Conservation (phyloP, 2,329 filamentous ascomycete genomes). For the Penicillium sp. region DNA sequence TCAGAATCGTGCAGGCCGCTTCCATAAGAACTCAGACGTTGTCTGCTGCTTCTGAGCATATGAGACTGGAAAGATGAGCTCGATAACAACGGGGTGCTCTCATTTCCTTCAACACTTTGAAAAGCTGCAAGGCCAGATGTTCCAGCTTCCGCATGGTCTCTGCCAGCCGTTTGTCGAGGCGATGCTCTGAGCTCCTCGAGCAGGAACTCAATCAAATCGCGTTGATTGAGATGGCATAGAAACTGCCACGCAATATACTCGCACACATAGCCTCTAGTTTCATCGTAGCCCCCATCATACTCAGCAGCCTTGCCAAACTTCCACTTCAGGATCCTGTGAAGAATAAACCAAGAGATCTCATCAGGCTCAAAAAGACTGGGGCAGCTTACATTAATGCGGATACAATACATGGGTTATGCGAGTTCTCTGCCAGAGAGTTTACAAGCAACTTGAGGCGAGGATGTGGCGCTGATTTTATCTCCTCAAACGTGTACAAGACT, state of each 20-base stretch:
- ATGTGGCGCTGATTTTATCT: conserved; percentile 46
- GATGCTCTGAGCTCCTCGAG: conserved; percentile 55
- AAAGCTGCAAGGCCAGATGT: conserved; percentile 21
- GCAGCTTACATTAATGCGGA: conserved; percentile 58
- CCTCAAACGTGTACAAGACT: conserved; percentile 50
- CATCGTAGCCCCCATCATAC: conserved; percentile 61
- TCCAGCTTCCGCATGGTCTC: conserved; percentile 30
- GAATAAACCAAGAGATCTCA: background rate
- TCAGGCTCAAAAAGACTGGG: background rate
- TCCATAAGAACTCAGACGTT: conserved; percentile 35
- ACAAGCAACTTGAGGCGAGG: conserved; percentile 46
- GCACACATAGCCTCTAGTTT: conserved; percentile 62
- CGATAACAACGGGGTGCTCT: conserved; percentile 38
- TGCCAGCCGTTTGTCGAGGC: conserved; percentile 23
- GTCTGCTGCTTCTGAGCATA: conserved; percentile 45
- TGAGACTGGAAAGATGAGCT: conserved; percentile 28
- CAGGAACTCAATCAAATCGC: conserved; percentile 62
- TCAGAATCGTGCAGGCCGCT: conserved; percentile 53
- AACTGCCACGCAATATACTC: conserved; percentile 69
- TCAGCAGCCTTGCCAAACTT: conserved; percentile 58
- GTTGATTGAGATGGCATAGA: conserved; percentile 59
- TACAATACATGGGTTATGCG: conserved; percentile 50
- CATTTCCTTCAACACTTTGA: conserved; percentile 24
- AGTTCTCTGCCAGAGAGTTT: conserved; percentile 44
- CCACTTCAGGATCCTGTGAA: conserved; percentile 59